Evolutionary conservation across 495 filamentous ascomycete genomes (phyloP), one percentile per base, ranked within the genome.

Genomic region (Penicillium chermesinum): DNA sequence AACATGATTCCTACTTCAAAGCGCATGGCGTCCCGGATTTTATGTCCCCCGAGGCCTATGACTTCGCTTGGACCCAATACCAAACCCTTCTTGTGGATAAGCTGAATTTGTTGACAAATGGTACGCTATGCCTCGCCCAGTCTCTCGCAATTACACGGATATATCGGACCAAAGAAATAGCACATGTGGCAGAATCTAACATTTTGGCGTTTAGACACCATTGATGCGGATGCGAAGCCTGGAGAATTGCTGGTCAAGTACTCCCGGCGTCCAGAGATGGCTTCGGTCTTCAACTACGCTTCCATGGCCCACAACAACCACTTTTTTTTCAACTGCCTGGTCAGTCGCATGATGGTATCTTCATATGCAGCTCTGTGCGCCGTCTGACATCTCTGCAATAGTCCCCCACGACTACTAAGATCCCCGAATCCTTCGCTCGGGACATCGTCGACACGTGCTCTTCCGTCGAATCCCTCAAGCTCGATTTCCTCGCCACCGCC

Each of bases 251-350:
- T 89, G 58, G 71, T 94, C 61, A 74, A 77, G 50, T 85, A 84
- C 55, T 88, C 93, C 41, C 86, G 89, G 58, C 80, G 91, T 50
- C 81, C 90, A 25, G 73, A 79, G 45, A 71, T 77, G 51, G 93
- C 94, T 35, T 70, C 80, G 49, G 71, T 85, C 52, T 98, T 98
- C 80, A 98, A 98, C 76, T 81, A 91, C 60, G 93, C 93, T 62
- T 90, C 85, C 52, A 95, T 95, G 85, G 88, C 89, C 46, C 84
- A 87, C 74, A 96, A 97, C 80, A 96, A 96, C 75, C 82, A 93
- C 67, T 87, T 93, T 70, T 97, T 96, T 83, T 97, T 97, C 79
- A 71, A 75, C 54, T 69, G 76, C 58, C 65, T 87, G 54, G 79
- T 82, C 48, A 55, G 71, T 64, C 1, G 7, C 14, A 5, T 30